Evolutionary conservation across 352 stramenopile genomes (phyloP).

Genomic region (Phytophthora ohioensis): DNA sequence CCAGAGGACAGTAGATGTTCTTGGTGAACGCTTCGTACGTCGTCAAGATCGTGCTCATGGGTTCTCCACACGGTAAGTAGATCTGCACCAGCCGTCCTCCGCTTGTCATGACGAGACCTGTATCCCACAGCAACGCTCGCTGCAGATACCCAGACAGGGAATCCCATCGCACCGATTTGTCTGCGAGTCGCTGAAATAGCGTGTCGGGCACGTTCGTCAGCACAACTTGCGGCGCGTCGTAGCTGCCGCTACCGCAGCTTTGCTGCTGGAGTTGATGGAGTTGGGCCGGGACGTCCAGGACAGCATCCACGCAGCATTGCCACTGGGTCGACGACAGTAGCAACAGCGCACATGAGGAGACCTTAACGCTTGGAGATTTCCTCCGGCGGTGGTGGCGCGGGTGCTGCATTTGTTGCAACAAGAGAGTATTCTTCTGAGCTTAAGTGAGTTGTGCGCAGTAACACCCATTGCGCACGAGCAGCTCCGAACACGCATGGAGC

Average conservation of each 20-base stretch:
- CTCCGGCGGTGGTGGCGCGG: conserved; percentile 7
- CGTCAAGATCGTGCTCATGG: conserved; percentile 57
- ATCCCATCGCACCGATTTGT: conserved; percentile 40
- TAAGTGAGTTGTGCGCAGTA: conserved; percentile 29
- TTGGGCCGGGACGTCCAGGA: conserved; percentile 36
- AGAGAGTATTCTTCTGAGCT: conserved; percentile 30
- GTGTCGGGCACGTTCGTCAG: conserved; percentile 34
- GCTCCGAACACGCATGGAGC: conserved; percentile 17
- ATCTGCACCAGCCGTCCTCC: conserved; percentile 52
- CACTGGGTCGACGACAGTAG: conserved; percentile 14
- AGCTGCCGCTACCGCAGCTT: not conserved
- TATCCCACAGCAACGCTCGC: conserved; percentile 66
- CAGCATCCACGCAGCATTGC: conserved; percentile 10
- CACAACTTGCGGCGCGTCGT: conserved; percentile 19
- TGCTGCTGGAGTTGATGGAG: conserved; percentile 32
- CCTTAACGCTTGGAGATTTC: not conserved
- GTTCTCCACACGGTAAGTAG: conserved; percentile 53
- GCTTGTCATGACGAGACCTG: conserved; percentile 50
- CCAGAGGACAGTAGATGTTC: conserved; percentile 28
- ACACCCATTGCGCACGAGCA: conserved; percentile 21
- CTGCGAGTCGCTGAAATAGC: conserved; percentile 34
- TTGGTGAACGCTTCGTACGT: conserved; percentile 45
- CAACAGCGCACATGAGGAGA: conserved; percentile 16
- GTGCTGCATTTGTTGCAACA: conserved; percentile 16
- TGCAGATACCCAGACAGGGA: conserved; percentile 53